Evolutionary conservation across 2,329 filamentous ascomycete species (phyloP).

Genomic region (Westerdykella sp.): DNA sequence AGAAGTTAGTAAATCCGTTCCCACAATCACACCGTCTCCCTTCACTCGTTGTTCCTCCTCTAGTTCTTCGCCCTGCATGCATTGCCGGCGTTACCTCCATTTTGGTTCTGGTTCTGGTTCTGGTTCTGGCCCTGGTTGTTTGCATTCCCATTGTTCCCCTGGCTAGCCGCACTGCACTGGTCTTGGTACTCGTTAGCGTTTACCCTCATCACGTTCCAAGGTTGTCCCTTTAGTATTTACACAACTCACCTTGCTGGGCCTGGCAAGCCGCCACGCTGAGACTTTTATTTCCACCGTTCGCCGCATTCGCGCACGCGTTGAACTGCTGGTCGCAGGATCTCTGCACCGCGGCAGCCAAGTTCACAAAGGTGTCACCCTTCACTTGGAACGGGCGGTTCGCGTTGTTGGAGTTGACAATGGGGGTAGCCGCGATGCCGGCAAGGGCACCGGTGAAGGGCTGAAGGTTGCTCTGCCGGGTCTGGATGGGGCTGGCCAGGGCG

Average conservation of each 20-base stretch:
- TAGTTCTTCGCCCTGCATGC: too few species aligned
- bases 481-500: slow-evolving; percentile 15
- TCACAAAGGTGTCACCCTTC: slow-evolving; percentile 45
- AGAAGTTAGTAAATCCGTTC: too few species aligned
- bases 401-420: slow-evolving; percentile 45
- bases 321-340: slow-evolving; percentile 59
- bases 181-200: neutral
- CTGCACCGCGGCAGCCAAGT: slow-evolving; percentile 51
- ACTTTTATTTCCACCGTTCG: slow-evolving; percentile 46
- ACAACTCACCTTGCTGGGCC: slow-evolving; percentile 43
- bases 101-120: too few species aligned
- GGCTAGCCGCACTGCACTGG: neutral
- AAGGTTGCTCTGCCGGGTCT: slow-evolving; percentile 20
- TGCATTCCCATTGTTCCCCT: neutral
- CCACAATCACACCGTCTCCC: too few species aligned
- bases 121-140: neutral
- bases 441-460: slow-evolving; percentile 44
- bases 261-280: slow-evolving; percentile 49
- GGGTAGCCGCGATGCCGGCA: slow-evolving; percentile 50
- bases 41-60: too few species aligned
- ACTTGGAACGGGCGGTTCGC: slow-evolving; percentile 39
- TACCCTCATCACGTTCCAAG: neutral
- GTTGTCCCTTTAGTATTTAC: too few species aligned
- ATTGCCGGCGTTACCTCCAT: too few species aligned
- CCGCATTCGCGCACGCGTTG: slow-evolving; percentile 53